Percentiles rank a stretch among this genome's conserved stretches.
These are phyloP conservation scores for Lumnitzera racemosa DNA, from an alignment of 345 rosid species.

Conservation along the genomic window DNA sequence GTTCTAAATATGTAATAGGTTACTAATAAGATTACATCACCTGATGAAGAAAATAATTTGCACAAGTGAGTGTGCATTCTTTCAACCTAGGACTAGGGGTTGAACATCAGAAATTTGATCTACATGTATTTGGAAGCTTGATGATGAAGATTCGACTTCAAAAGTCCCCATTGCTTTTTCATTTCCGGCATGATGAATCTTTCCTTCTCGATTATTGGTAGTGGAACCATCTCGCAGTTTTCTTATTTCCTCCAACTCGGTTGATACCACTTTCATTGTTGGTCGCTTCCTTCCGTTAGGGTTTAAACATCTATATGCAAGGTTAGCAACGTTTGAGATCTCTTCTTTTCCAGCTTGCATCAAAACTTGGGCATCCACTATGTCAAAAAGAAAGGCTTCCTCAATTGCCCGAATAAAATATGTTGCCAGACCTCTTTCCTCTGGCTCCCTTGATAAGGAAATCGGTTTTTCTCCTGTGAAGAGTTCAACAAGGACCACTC, in stretches of 20 bases:
- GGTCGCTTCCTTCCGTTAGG: conserved; percentile 9
- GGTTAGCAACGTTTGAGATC: conserved; percentile 9
- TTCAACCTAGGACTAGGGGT: too few species aligned
- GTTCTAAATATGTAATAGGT: too few species aligned
- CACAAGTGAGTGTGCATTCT: too few species aligned
- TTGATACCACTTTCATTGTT: conserved; percentile 11
- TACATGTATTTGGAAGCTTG: too few species aligned
- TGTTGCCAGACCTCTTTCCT: conserved; percentile 4
- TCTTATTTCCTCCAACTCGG: conserved; percentile 6
- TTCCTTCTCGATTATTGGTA: too few species aligned
- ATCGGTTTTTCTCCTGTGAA: conserved; percentile 11
- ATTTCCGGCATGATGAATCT: too few species aligned
- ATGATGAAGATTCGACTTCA: too few species aligned
- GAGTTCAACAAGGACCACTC: conserved; percentile 16
- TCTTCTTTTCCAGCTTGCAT: conserved; percentile 6
- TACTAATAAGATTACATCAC: too few species aligned
- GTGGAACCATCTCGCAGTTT: background rate
- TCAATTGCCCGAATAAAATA: conserved; percentile 10
- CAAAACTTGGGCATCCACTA: conserved; percentile 3
- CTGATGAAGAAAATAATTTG: too few species aligned
- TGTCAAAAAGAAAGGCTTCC: conserved; percentile 2
- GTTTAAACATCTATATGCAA: conserved; percentile 11
- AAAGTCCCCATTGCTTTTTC: too few species aligned
- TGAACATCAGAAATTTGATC: too few species aligned
- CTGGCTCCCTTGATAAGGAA: background rate